Percentiles rank a stretch among this genome's conserved stretches.
Evolutionary conservation across 768 basidiomycete genomes (phyloP).

Genomic region (Podaxis mareebaensis): DNA sequence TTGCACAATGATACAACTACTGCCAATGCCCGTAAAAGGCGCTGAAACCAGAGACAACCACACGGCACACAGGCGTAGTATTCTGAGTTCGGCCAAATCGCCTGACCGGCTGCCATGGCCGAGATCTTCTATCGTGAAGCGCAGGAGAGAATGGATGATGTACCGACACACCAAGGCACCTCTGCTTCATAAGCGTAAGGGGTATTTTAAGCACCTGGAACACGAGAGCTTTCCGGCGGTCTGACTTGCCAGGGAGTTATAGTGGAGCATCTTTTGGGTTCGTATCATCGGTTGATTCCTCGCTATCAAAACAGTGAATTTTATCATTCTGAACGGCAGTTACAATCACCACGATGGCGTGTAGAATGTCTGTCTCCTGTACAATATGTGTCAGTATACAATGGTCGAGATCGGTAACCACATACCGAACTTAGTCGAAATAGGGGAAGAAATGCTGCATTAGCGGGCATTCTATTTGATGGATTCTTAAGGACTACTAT

Average conservation of each 20-base stretch:
- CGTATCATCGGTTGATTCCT: neutral
- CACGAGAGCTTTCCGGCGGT: slow-evolving; percentile 10
- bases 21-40: neutral
- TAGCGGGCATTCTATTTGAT: neutral
- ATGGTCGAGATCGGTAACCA: neutral
- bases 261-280: slow-evolving; percentile 9
- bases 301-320: neutral
- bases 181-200: slow-evolving; percentile 14
- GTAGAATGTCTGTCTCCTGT: neutral
- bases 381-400: neutral
- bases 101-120: neutral
- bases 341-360: neutral
- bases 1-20: neutral
- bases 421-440: neutral
- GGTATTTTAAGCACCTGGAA: slow-evolving; percentile 11
- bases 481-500: neutral
- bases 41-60: neutral
- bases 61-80: too few relatives aligned
- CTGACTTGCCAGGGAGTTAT: neutral
- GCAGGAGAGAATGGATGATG: neutral
- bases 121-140: neutral
- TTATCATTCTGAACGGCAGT: neutral
- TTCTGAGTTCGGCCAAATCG: neutral
- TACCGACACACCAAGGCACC: neutral
- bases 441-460: neutral